Conservation (phyloP, 805 yeast species). For the Kuraishia molischiana region DNA sequence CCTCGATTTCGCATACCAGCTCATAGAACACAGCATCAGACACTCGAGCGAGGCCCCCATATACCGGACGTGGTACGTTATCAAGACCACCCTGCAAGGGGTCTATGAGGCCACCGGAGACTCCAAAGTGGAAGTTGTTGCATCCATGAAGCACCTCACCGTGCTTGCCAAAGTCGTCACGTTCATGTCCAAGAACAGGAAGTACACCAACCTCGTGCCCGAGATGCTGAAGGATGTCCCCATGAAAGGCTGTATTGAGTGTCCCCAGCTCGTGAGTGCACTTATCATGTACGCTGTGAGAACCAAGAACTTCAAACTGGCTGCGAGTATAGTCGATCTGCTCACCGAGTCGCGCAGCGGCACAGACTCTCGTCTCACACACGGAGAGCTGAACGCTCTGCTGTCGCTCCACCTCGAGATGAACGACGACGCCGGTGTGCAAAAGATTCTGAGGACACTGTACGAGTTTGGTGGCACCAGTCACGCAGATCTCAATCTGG, state of each 20-base stretch:
- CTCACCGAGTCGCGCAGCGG: not conserved
- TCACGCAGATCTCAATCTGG: constrained; percentile 19
- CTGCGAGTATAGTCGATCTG: not conserved
- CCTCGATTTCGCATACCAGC: constrained; percentile 8
- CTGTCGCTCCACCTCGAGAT: constrained; percentile 15
- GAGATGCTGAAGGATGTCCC: constrained; percentile 20
- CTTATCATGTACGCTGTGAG: constrained; percentile 19
- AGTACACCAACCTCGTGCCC: constrained; percentile 16
- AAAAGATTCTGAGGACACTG: constrained; percentile 18
- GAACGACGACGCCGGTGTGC: constrained; percentile 16
- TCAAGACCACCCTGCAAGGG: constrained; percentile 13
- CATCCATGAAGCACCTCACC: constrained; percentile 4
- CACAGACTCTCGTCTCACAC: constrained; percentile 6
- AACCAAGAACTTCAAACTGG: constrained; percentile 13
- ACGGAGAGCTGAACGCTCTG: constrained; percentile 20
- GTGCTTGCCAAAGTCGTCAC: constrained; percentile 14
- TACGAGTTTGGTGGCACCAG: constrained; percentile 10
- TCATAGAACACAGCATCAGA: constrained; percentile 13
- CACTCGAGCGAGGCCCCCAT: constrained; percentile 17
- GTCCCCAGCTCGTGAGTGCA: constrained; percentile 22
- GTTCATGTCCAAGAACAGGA: constrained; percentile 17
- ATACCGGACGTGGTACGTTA: constrained; percentile 16
- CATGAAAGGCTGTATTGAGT: constrained; percentile 19
- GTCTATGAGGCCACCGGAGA: not conserved
- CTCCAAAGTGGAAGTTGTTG: not conserved